phyloP scores from a whole-genome alignment of 2,329 filamentous ascomycete genomes.

The Fusarium heterosporum region DNA sequence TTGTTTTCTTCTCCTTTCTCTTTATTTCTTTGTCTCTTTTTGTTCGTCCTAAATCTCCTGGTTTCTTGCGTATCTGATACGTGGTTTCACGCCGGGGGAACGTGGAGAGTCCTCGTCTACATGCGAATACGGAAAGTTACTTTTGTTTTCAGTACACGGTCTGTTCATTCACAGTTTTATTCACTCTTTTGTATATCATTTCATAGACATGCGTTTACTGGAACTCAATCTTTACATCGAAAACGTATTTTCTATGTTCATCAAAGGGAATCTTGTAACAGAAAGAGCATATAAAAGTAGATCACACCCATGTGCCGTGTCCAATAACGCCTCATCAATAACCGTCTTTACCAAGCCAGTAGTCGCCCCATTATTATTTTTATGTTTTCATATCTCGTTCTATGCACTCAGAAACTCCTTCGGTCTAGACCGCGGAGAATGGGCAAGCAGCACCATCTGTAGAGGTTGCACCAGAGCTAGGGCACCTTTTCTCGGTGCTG shows the following conservation, averaged over 20 bases:
- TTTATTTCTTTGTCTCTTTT: not conserved
- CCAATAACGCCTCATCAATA: slow-evolving; percentile 35
- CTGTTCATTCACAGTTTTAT: not conserved
- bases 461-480: slow-evolving; percentile 35
- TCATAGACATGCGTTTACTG: slow-evolving; percentile 11
- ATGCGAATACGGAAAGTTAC: slow-evolving; percentile 16
- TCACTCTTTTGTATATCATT: not conserved
- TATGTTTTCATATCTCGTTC: not conserved
- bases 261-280: slow-evolving; percentile 16
- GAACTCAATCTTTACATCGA: slow-evolving; percentile 16
- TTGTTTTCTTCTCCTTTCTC: not conserved
- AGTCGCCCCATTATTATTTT: slow-evolving; percentile 6
- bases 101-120: not conserved
- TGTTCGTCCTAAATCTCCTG: slow-evolving; percentile 16
- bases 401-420: not conserved
- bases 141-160: not conserved
- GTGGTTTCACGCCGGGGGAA: not conserved
- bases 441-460: slow-evolving; percentile 26
- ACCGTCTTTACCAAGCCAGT: slow-evolving; percentile 16
- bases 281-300: slow-evolving; percentile 5
- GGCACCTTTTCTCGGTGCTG: slow-evolving; percentile 31
- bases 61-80: slow-evolving; percentile 12
- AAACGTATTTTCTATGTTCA: slow-evolving; percentile 3
- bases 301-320: slow-evolving; percentile 10
- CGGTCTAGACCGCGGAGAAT: slow-evolving; percentile 24